Evolutionary conservation across 179 eudicot genomes (phyloP), one percentile per base, ranked within the genome.

Genomic region (Heliamphora pulchella): DNA sequence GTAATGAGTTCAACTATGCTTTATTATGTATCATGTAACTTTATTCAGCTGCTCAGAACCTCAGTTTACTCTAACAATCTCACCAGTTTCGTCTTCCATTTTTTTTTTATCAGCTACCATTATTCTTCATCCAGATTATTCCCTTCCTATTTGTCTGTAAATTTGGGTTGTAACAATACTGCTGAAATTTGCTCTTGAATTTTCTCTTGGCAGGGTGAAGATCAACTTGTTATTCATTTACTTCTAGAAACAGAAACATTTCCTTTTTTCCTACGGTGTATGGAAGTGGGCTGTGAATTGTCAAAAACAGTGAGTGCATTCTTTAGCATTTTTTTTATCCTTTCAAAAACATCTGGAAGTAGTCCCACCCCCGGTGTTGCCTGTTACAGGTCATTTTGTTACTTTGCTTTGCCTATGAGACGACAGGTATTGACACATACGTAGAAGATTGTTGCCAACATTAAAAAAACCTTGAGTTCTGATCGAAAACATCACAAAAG

Each of bases 161-260:
- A 13, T 57, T 47, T 75, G 7, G 0, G n/a, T 55, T 39, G 39
- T 71, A 13, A 20, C 64, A 57, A 22, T 69, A 41, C 22, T 41
- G 13, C 43, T 57, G 78, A 75, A 75, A 39, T 75, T 31, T 31
- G 61, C 3, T 51, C 44, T n/a, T 54, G 58, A 62, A 62, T 31
- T 4, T 53, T n/a, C 7, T 9, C 14, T 66, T 64, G 8, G 43
- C 75, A 80, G 83, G 68, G 8, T 9, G 79, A 64, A 20, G 73
- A 78, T 78, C 84, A 78, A 11, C 31, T 72, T 39, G 71, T 78
- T 65, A 31, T 78, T 72, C 84, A 78, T 44, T 82, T 78, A 55
- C 75, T 82, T 71, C 84, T 82, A 3, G 78, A 82, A 53, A 48
- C 78, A 8, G 81, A 71, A 72, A 15, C 78, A 14, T 71, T 82